Percentiles rank a stretch among this genome's conserved stretches.
Conservation (phyloP, 202 grass and related monocot genomes). For the Elaeis oleifera region DNA sequence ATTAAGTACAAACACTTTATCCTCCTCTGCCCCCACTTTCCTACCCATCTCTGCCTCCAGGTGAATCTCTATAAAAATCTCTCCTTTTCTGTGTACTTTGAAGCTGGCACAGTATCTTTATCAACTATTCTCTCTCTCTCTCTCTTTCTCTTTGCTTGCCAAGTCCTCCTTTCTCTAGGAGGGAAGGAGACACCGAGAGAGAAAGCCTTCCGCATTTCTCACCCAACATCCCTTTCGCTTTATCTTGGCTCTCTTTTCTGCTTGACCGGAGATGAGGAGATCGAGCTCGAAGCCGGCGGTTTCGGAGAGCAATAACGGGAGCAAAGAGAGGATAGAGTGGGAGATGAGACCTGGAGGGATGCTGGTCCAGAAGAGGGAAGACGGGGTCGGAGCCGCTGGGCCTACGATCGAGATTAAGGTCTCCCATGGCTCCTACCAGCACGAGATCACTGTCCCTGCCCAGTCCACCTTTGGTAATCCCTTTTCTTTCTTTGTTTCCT, state of each 20-base stretch:
- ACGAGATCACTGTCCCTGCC: slow-evolving; percentile 54
- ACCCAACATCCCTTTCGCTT: slow-evolving; percentile 41
- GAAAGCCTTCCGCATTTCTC: slow-evolving; percentile 34
- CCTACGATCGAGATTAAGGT: slow-evolving; percentile 68
- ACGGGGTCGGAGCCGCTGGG: slow-evolving; percentile 2
- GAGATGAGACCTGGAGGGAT: slow-evolving; percentile 86
- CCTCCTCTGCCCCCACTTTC: no score
- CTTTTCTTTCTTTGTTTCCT: neutral
- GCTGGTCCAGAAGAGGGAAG: slow-evolving; percentile 80
- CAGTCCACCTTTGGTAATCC: slow-evolving; percentile 30
- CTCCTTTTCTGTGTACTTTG: no score
- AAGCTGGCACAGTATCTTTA: no score
- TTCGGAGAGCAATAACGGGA: slow-evolving; percentile 31
- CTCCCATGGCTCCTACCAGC: slow-evolving; percentile 43
- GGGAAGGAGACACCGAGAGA: slow-evolving; percentile 28
- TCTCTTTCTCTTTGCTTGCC: slow-evolving; percentile 31
- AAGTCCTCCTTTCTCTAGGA: slow-evolving; percentile 21
- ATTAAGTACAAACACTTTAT: no score
- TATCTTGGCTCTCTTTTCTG: neutral
- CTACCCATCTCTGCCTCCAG: no score
- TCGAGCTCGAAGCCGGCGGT: slow-evolving; percentile 28
- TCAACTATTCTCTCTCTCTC: neutral
- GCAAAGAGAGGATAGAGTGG: slow-evolving; percentile 40
- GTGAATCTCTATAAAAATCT: no score
- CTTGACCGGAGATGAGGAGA: neutral